Conservation (phyloP, 495 filamentous ascomycete species). For the Aspergillus carlsbadensis region DNA sequence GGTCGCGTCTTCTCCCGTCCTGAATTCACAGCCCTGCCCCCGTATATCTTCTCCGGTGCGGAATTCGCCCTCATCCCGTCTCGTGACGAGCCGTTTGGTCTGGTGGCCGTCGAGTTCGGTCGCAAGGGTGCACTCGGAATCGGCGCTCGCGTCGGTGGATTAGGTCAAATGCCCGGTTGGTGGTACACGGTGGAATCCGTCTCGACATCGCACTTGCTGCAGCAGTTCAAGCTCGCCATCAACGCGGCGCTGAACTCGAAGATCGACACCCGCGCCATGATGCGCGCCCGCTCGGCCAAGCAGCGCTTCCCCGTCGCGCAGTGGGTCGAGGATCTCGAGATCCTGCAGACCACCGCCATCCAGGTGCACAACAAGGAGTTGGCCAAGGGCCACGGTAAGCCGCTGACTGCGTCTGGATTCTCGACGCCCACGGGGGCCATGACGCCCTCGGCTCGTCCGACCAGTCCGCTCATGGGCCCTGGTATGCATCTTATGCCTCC, state of each 20-base stretch:
- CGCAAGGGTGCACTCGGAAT: conserved; percentile 75
- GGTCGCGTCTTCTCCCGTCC: conserved; percentile 71
- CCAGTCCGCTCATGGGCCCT: not conserved
- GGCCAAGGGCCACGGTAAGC: conserved; percentile 30
- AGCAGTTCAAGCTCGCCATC: conserved; percentile 70
- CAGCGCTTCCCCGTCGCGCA: conserved; percentile 76
- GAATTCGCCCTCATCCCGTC: conserved; percentile 79
- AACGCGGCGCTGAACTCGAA: conserved; percentile 63
- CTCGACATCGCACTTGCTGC: conserved; percentile 64
- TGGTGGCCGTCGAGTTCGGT: conserved; percentile 78
- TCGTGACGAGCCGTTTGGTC: conserved; percentile 74
- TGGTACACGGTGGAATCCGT: conserved; percentile 68
- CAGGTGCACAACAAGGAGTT: conserved; percentile 41
- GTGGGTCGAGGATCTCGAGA: conserved; percentile 63
- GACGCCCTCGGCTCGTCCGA: not conserved
- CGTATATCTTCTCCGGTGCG: conserved; percentile 74
- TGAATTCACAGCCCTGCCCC: conserved; percentile 71
- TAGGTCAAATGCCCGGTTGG: conserved; percentile 80
- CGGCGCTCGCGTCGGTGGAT: conserved; percentile 60
- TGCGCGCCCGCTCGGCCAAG: conserved; percentile 71
- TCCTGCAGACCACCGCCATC: conserved; percentile 56
- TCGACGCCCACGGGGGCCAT: too few species aligned
- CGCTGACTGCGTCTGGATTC: conserved; percentile 13
- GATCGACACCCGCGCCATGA: conserved; percentile 54
- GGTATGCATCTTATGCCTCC: conserved; percentile 11